Evolutionary conservation across 2,329 filamentous ascomycete species (phyloP).

Genomic region (Dendrostoma leiphaemia): DNA sequence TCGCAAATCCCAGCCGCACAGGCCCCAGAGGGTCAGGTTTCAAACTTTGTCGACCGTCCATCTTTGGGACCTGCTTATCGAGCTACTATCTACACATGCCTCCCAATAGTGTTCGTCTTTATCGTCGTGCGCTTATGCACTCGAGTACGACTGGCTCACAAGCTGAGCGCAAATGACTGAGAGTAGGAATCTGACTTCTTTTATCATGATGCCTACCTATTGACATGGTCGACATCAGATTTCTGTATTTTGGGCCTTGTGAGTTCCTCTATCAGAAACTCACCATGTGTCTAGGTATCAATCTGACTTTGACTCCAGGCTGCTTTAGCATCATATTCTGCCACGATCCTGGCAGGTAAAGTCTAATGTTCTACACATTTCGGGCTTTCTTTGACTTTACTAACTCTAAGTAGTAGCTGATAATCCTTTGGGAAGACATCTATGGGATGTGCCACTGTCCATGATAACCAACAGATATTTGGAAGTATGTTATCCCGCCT

Average conservation of each 20-base stretch:
- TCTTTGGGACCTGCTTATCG: not conserved
- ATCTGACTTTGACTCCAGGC: not conserved
- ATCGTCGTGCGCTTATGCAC: not conserved
- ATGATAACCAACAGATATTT: conserved; percentile 1
- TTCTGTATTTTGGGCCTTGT: not conserved
- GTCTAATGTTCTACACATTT: no score
- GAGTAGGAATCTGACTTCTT: not conserved
- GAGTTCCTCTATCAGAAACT: not conserved
- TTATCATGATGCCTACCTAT: not conserved
- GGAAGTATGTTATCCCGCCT: not conserved
- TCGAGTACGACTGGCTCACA: not conserved
- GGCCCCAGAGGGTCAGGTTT: not conserved
- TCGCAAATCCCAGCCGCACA: not conserved
- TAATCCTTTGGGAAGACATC: not conserved
- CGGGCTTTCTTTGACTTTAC: not conserved
- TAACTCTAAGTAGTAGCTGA: not conserved
- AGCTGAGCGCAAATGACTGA: not conserved
- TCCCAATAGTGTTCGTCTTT: not conserved
- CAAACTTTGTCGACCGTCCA: conserved; percentile 1
- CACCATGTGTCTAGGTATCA: not conserved
- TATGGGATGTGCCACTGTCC: conserved; percentile 5
- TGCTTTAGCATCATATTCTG: not conserved
- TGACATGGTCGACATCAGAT: not conserved
- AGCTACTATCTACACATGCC: not conserved
- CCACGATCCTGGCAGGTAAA: not conserved